A percentile compares a stretch with the other conserved stretches of the same genome.
These are phyloP conservation scores for Amaranthus hypochondriacus DNA, from an alignment of 148 eudicot species.

Conservation along the genomic window DNA sequence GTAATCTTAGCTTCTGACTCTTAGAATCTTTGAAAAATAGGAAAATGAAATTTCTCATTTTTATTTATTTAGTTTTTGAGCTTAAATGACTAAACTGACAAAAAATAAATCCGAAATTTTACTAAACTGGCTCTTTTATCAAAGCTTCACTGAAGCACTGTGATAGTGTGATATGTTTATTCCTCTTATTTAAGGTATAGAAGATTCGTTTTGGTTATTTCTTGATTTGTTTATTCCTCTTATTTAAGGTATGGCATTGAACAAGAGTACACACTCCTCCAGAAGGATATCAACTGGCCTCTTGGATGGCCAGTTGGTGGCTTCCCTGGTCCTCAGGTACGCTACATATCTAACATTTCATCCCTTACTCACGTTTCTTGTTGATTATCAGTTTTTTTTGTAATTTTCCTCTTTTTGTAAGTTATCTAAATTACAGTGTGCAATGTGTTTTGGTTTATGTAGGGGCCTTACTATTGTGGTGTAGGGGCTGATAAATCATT, in stretches of 20 bases:
- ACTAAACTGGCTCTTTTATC: too few species aligned
- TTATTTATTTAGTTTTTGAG: too few species aligned
- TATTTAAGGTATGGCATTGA: slow-evolving; percentile 51
- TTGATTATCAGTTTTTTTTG: not conserved
- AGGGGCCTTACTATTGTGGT: slow-evolving; percentile 61
- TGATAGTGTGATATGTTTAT: not conserved
- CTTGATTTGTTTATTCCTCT: not conserved
- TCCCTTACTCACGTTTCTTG: not conserved
- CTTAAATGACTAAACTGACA: too few species aligned
- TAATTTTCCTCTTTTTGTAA: too few species aligned
- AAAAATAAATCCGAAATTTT: too few species aligned
- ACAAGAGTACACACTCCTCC: slow-evolving; percentile 57
- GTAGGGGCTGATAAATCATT: slow-evolving; percentile 52
- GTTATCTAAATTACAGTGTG: not conserved
- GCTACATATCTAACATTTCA: not conserved
- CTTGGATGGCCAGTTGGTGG: slow-evolving; percentile 63
- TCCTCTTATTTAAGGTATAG: slow-evolving; percentile 36
- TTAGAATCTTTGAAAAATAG: too few species aligned
- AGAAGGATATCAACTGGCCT: slow-evolving; percentile 52
- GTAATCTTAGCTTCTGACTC: too few species aligned
- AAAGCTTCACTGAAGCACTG: too few species aligned
- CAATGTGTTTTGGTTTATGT: not conserved
- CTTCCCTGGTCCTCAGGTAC: slow-evolving; percentile 52
- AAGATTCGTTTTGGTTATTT: not conserved
- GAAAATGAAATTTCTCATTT: too few species aligned